Evolutionary conservation across 352 stramenopile genomes (phyloP).

Genomic region (Globisporangium lucens): DNA sequence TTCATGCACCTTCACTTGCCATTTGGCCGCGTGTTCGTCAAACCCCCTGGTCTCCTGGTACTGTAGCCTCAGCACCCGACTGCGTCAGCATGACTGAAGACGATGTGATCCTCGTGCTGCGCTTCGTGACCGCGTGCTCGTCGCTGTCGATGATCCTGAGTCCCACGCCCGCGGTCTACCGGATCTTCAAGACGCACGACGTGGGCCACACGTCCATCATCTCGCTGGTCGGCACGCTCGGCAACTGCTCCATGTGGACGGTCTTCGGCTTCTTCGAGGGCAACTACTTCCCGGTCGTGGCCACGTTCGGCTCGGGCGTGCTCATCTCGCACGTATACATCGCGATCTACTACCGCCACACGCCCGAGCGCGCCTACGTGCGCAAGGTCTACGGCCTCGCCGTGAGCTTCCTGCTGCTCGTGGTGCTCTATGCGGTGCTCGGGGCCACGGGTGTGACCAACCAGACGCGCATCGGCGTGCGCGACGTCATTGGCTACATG

Average conservation of each 20-base stretch:
- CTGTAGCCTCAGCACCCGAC: background rate
- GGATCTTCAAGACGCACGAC: conserved; percentile 30
- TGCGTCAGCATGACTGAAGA: background rate
- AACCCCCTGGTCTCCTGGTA: background rate
- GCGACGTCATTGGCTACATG: conserved; percentile 34
- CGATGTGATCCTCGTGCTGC: conserved; percentile 12
- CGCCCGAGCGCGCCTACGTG: conserved; percentile 6
- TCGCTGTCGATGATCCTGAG: conserved; percentile 38
- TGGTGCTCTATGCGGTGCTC: conserved; percentile 8
- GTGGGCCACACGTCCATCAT: conserved; percentile 45
- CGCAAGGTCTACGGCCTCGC: conserved; percentile 8
- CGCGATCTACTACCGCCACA: conserved; percentile 28
- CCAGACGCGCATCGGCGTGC: conserved; percentile 16
- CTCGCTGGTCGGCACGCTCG: conserved; percentile 45
- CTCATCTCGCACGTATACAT: conserved; percentile 17
- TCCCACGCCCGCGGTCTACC: conserved; percentile 34
- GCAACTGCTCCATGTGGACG: conserved; percentile 45
- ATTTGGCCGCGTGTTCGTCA: background rate
- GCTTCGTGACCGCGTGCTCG: conserved; percentile 21
- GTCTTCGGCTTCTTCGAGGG: conserved; percentile 36
- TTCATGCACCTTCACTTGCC: background rate
- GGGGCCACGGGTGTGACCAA: conserved; percentile 21
- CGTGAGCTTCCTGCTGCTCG: conserved; percentile 5
- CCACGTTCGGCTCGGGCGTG: conserved; percentile 34
- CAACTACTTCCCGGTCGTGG: conserved; percentile 46